Evolutionary conservation across 2,329 filamentous ascomycete genomes (phyloP), one percentile per base, ranked within the genome.

Genomic region (Ascocoryne sarcoides): DNA sequence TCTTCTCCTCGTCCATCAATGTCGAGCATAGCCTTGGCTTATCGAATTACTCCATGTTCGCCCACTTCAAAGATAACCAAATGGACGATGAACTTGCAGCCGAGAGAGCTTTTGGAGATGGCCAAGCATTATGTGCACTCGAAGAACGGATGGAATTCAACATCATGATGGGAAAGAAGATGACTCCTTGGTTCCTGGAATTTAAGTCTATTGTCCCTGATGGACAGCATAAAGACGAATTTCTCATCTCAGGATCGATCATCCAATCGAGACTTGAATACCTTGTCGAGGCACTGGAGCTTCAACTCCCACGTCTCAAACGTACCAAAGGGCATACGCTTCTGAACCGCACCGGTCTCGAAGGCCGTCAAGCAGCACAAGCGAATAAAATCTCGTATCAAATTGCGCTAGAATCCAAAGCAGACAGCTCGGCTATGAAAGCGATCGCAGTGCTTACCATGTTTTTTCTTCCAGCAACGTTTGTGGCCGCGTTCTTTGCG

Each of bases 361-460:
- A 7, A 7, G 7, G 7, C 7, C 7, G 23, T 7, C 23, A 26
- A 26, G 23, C 23, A 7, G 23, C 7, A 7, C 7, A 26, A 12
- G 23, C 7, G 12, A 26, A 26, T 26, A 26, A 12, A 26, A 7
- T 26, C 23, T 26, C 23, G 7, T 12, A 26, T 26, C 23, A 26
- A 26, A 26, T 26, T 7, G 23, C 23, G 12, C 23, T 26, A 7
- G 23, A 26, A 7, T 26, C 23, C 23, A 26, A 26, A 26, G 23
- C 23, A 9, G 37, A 39, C 16, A 39, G 29, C 29, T 23, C 28
- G 3, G 32, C 33, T 15, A 42, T 45, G 43, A 45, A 45, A 32
- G 36, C 39, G 15, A 45, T 45, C 15, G 43, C 43, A 5, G 29
- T 45, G 9, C 36, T 45, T 3, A 45, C 43, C 20, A 43, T 45